Evolutionary conservation across 2,329 filamentous ascomycete species (phyloP), one percentile per base, ranked within the genome.

Genomic region (Aspergillus clavatus): DNA sequence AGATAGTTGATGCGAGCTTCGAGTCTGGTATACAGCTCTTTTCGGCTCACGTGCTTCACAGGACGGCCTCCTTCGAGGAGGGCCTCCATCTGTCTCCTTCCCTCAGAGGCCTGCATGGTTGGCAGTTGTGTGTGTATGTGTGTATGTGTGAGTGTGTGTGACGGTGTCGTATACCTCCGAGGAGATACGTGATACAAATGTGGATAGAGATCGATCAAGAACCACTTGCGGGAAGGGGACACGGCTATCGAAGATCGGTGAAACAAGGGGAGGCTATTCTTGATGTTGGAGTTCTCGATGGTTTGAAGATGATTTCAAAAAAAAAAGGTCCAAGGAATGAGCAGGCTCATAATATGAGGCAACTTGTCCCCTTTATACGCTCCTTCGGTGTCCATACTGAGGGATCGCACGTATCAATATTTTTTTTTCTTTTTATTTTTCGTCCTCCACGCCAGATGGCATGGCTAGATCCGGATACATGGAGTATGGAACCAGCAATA

Each of bases 1-100:
- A 89, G 75, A 52, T 89, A 89, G 41, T 79, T 78, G 47, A 89
- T 79, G 40, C 86, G 76, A 0, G 80, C 76, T 51, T 87, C 83
- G 12, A 89, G 74, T 54, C 79, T 80, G 19, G 81, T 86, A 66
- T 88, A 88, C 5, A 89, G 73, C 33, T 84, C 80, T 64, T 83
- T 80, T 36, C 85, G 80, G 63, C 84, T 79, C 54, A 89, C 75
- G 58, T 87, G 84, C 62, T 82, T 63, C n/a, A 58, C 54, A 6
- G 54, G 52, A 18, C 60, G 60, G 36, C 50, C 51, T 40, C 21
- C 16, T 3, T 54, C 55, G 22, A 54, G 31, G 18, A 45, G 36
- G 36, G 40, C 42, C 23, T 57, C 50, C 47, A 53, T 52, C 24
- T 36, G 23, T 21, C 38, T 24, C 14, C 23, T 24, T 40, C 38